Percentiles rank a stretch among this genome's conserved stretches.
Evolutionary conservation across 1,139 yeast genomes (phyloP).

Genomic region (Magnusiomyces fungicola): DNA sequence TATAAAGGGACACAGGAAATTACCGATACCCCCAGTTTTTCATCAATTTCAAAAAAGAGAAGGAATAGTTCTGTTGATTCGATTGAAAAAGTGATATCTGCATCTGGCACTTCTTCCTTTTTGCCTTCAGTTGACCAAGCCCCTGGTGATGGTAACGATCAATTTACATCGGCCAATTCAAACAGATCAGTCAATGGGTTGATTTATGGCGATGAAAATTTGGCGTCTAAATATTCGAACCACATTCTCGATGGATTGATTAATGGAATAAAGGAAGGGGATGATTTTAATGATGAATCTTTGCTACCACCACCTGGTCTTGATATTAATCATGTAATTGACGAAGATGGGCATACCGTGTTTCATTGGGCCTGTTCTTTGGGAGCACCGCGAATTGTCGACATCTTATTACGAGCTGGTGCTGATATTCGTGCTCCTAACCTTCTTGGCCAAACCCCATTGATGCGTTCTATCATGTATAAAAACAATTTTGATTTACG

Average conservation of each 20-base stretch:
- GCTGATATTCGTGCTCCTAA: slow-evolving; percentile 75
- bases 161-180: slow-evolving; percentile 9
- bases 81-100: too few species aligned
- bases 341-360: slow-evolving; percentile 93
- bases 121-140: too few species aligned
- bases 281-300: slow-evolving; percentile 66
- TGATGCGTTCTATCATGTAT: slow-evolving; percentile 76
- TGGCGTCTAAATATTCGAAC: slow-evolving; percentile 38
- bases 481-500: slow-evolving; percentile 79
- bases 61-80: neutral
- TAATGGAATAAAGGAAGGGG: slow-evolving; percentile 51
- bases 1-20: slow-evolving; percentile 8
- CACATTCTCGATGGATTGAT: slow-evolving; percentile 49
- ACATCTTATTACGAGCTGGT: slow-evolving; percentile 58
- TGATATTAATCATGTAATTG: slow-evolving; percentile 79
- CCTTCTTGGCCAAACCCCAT: slow-evolving; percentile 71
- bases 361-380: slow-evolving; percentile 97
- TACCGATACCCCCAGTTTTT: slow-evolving; percentile 12
- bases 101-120: too few species aligned
- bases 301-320: slow-evolving; percentile 72
- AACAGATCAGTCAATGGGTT: slow-evolving; percentile 19
- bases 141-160: slow-evolving; percentile 7
- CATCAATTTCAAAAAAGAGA: neutral
- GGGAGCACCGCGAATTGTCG: slow-evolving; percentile 70
- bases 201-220: slow-evolving; percentile 31